Evolutionary conservation across 805 yeast genomes (phyloP), one percentile per base, ranked within the genome.

Genomic region (Kodamaea laetipori): DNA sequence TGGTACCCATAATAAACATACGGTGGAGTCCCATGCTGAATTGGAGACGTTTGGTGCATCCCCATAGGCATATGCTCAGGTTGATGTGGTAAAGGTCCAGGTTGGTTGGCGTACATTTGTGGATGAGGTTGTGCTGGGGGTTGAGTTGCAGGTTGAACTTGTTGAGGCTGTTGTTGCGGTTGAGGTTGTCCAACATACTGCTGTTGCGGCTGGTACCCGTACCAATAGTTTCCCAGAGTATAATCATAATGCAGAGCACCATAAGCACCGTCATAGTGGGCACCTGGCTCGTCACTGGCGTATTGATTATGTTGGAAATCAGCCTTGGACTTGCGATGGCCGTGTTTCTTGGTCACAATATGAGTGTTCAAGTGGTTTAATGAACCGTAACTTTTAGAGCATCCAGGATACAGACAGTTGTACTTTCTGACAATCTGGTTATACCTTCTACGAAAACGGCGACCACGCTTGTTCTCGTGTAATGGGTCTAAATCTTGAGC

Each of bases 281-380:
- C 33, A n/a, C 33, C 33, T 17, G 12, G 33, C n/a, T 39, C 47
- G 7, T 43, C 40, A 47, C 30, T 25, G 36, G 50, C 15, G 39
- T 41, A 39, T 47, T 50, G 39, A 46, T 37, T 26, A 44, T 50
- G 48, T 42, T 67, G 69, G 52, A 67, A 70, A 45, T 70, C 74
- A 13, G 66, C 66, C 48, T 69, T 70, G 19, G 67, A 60, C 51
- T 68, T 68, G 27, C 74, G 54, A 39, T 59, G 66, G n/a, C 75
- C 75, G 47, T 70, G 75, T 36, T 67, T 70, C 46, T 70, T 69
- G 47, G 74, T 68, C 21, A 70, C 74, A 4, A 70, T 69, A 51
- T 70, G 75, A 9, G 75, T 70, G 51, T 70, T 70, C 39, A 70
- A 52, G 52, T 70, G 75, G 52, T 70, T 70, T 39, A 70, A 56